A percentile compares a stretch with the other conserved stretches of the same genome.
These are phyloP conservation scores for Sphagnum tenellum DNA, from an alignment of 225 moss, liverwort and hornwort genomes.

Conservation along the genomic window DNA sequence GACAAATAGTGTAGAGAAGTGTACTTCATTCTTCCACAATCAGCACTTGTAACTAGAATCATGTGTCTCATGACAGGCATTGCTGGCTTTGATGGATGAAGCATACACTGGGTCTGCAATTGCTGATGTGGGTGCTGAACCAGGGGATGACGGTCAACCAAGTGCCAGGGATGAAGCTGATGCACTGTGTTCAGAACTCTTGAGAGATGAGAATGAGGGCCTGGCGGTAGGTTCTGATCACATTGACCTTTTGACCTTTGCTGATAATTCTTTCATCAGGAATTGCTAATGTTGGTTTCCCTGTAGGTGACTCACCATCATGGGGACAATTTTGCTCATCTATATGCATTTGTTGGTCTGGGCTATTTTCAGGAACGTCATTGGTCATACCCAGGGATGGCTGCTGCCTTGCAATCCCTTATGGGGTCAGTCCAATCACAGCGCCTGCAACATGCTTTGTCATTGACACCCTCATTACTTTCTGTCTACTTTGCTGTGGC, in stretches of 20 bases:
- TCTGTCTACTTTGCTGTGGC: slow-evolving; percentile 67
- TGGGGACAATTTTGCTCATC: too few species aligned
- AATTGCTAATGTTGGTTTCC: too few species aligned
- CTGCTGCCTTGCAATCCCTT: slow-evolving; percentile 58
- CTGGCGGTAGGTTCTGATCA: slow-evolving; percentile 44
- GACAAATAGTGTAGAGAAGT: too few species aligned
- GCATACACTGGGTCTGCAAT: slow-evolving; percentile 80
- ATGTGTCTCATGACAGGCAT: slow-evolving; percentile 42
- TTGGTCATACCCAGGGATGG: slow-evolving; percentile 94
- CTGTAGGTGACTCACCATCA: too few species aligned
- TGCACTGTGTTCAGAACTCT: slow-evolving; percentile 74
- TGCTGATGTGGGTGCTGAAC: slow-evolving; percentile 65
- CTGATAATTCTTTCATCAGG: too few species aligned
- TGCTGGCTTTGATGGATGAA: slow-evolving; percentile 90
- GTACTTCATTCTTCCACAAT: too few species aligned
- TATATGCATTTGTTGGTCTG: too few species aligned
- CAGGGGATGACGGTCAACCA: slow-evolving; percentile 62
- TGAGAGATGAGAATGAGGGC: slow-evolving; percentile 95
- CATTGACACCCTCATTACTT: slow-evolving; percentile 61
- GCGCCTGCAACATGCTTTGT: slow-evolving; percentile 68
- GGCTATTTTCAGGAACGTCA: slow-evolving; percentile 70
- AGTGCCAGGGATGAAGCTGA: slow-evolving; percentile 61
- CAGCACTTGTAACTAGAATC: too few species aligned
- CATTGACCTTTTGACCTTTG: too few species aligned
- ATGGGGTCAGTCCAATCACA: slow-evolving; percentile 62